phyloP scores from a whole-genome alignment of 129 eudicot species.

The Heracleum sosnowskyi region DNA sequence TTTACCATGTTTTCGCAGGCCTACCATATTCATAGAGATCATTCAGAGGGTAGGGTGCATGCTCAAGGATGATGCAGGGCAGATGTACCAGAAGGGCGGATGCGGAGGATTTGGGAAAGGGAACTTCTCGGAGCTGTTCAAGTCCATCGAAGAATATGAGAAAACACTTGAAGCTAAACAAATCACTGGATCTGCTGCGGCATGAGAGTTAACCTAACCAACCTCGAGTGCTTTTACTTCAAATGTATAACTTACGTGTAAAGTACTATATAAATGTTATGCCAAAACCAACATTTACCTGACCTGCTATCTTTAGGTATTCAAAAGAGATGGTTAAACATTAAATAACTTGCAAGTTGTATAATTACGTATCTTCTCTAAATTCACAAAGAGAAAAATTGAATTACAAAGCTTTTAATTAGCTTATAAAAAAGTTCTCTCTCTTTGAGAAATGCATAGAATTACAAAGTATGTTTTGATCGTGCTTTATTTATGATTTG shows the following conservation, averaged over 20 bases:
- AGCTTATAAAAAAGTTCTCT: too few species aligned
- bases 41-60: slow-evolving; percentile 83
- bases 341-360: neutral
- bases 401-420: too few species aligned
- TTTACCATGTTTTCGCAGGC: slow-evolving; percentile 36
- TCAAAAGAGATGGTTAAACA: neutral
- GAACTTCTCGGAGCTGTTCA: slow-evolving; percentile 77
- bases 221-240: neutral
- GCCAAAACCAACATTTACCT: neutral
- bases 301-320: neutral
- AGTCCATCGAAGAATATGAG: slow-evolving; percentile 81
- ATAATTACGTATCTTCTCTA: neutral
- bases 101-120: slow-evolving; percentile 99
- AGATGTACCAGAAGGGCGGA: slow-evolving; percentile 58
- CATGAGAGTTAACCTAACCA: neutral
- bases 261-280: neutral
- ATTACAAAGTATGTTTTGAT: too few species aligned
- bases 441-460: too few species aligned
- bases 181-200: slow-evolving; percentile 23
- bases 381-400: neutral
- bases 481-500: too few species aligned
- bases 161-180: slow-evolving; percentile 64
- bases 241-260: neutral
- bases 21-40: slow-evolving; percentile 82
- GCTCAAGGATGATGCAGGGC: slow-evolving; percentile 42